Evolutionary conservation across 78 protist species (phyloP).

Genomic region (Dictyostelium firmibasis): DNA sequence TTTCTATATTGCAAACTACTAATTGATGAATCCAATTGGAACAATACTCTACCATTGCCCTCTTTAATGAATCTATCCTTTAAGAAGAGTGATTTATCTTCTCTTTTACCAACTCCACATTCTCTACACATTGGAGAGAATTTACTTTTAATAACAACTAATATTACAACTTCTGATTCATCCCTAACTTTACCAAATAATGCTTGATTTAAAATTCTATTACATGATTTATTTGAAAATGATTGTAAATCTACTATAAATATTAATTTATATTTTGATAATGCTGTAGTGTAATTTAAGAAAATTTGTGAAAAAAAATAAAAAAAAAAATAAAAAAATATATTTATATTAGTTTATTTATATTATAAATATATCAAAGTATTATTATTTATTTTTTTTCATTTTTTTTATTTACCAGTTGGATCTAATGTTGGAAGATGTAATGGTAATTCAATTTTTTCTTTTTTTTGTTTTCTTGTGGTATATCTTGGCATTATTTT

Average conservation of each 20-base stretch:
- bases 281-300: background rate
- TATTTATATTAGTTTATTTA: background rate
- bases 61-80: constrained; percentile 47
- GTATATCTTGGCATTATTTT: background rate
- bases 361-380: background rate
- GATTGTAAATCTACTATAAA: constrained; percentile 55
- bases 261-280: constrained; percentile 9
- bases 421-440: background rate
- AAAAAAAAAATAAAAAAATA: background rate
- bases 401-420: background rate
- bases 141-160: constrained; percentile 37
- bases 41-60: constrained; percentile 1
- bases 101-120: constrained; percentile 59
- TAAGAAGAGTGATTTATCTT: background rate
- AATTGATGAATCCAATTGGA: background rate
- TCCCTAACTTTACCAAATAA: constrained; percentile 24
- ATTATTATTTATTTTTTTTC: background rate
- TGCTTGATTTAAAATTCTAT: constrained; percentile 39
- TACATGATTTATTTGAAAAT: constrained; percentile 41
- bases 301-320: background rate
- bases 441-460: background rate
- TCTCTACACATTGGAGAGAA: constrained; percentile 43
- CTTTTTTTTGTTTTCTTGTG: background rate
- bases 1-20: constrained; percentile 8
- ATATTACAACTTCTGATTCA: background rate